These are phyloP conservation scores for Fragaria ananassa DNA, from an alignment of 306 rosid species.

Conservation along the genomic window DNA sequence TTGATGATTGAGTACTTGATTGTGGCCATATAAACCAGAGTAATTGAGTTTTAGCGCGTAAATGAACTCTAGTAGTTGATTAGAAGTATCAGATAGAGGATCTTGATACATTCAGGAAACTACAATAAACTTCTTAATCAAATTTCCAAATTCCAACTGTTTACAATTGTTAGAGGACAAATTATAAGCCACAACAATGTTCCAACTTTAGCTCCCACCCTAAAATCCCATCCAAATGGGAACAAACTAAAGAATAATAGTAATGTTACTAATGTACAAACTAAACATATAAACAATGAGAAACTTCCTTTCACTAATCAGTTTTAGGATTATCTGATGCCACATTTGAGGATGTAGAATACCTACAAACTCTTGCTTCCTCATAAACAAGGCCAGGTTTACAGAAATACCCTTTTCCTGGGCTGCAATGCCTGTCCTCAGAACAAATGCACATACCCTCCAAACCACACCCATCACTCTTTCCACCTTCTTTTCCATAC, in stretches of 20 bases:
- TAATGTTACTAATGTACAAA: neutral
- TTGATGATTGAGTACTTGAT: neutral
- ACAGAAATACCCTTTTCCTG: slow-evolving; percentile 53
- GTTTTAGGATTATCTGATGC: neutral
- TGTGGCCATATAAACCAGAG: neutral
- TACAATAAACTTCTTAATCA: neutral
- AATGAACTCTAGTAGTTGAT: neutral
- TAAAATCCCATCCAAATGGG: neutral
- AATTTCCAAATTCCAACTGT: neutral
- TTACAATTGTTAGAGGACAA: neutral
- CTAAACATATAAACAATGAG: neutral
- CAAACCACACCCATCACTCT: slow-evolving; percentile 60
- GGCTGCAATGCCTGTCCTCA: slow-evolving; percentile 63
- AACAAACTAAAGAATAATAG: neutral
- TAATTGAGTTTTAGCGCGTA: neutral
- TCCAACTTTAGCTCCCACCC: neutral
- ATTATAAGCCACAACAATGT: neutral
- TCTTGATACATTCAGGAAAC: too few relatives aligned
- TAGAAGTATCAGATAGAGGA: neutral
- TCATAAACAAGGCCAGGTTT: slow-evolving; percentile 48
- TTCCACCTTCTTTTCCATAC: slow-evolving; percentile 42
- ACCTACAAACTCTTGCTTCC: slow-evolving; percentile 72
- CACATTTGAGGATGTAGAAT: slow-evolving; percentile 20
- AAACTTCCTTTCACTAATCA: neutral
- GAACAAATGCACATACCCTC: slow-evolving; percentile 65